Evolutionary conservation across 305 asterid genomes (phyloP).

Genomic region (Nicotiana rustica): DNA sequence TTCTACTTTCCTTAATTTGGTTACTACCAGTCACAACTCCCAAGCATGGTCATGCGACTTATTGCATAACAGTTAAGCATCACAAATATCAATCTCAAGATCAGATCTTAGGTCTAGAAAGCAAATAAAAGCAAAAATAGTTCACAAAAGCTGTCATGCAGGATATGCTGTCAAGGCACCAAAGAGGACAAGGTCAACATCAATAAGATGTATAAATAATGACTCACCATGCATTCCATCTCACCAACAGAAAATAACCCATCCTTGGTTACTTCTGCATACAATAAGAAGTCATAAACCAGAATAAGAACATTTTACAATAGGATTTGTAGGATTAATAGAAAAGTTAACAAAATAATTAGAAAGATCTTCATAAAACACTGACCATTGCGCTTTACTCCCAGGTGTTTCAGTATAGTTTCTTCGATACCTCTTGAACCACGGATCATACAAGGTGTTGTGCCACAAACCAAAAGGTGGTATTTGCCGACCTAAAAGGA

Average conservation of each 20-base stretch:
- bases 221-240: slow-evolving; percentile 98
- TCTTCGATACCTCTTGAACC: slow-evolving; percentile 96
- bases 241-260: slow-evolving; percentile 98
- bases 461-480: slow-evolving; percentile 98
- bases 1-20: slow-evolving; percentile 9
- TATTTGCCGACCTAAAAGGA: slow-evolving; percentile 84
- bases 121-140: background rate
- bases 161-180: slow-evolving; percentile 4
- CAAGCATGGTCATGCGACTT: slow-evolving; percentile 3
- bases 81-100: background rate
- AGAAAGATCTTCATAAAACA: slow-evolving; percentile 31
- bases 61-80: slow-evolving; percentile 1
- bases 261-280: slow-evolving; percentile 96
- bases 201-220: slow-evolving; percentile 24
- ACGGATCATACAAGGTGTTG: slow-evolving; percentile 98
- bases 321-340: background rate
- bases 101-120: background rate
- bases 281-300: slow-evolving; percentile 24
- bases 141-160: slow-evolving; percentile 3
- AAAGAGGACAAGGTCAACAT: slow-evolving; percentile 34
- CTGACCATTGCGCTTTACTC: slow-evolving; percentile 94
- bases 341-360: background rate
- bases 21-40: slow-evolving; percentile 20
- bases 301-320: slow-evolving; percentile 25
- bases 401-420: slow-evolving; percentile 84